Evolutionary conservation across 192 early-diverging fungal genomes (phyloP).

Genomic region (Jimgerdemannia flammicorona): DNA sequence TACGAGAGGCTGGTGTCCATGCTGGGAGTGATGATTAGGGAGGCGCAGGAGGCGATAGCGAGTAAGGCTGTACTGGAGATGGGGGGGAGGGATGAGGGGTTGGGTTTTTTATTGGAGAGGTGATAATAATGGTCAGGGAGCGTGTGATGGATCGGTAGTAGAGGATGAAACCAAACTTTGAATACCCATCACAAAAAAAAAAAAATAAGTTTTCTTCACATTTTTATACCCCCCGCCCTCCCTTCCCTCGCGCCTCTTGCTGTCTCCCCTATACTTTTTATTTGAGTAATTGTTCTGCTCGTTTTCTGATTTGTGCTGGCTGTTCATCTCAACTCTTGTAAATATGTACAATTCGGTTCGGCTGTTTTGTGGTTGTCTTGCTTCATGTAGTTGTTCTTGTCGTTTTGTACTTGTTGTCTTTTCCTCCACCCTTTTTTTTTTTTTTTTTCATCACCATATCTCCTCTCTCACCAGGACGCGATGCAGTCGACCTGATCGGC

Average conservation of each 20-base stretch:
- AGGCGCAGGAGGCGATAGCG: background rate
- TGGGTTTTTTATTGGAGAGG: background rate
- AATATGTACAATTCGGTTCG: background rate
- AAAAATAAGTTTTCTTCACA: background rate
- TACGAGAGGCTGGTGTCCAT: background rate
- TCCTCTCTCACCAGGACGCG: background rate
- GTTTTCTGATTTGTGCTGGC: background rate
- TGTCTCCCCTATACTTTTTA: background rate
- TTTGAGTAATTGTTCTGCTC: background rate
- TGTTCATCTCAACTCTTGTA: background rate
- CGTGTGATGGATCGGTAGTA: background rate
- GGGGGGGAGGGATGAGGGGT: background rate
- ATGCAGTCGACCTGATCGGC: too few relatives aligned
- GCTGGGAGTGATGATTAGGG: background rate
- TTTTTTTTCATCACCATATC: background rate
- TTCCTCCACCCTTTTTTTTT: background rate
- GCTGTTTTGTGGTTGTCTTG: background rate
- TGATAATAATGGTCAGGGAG: background rate
- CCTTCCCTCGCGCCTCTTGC: background rate
- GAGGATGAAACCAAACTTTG: background rate
- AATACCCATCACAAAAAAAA: background rate
- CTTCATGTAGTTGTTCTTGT: background rate
- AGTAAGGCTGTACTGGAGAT: background rate
- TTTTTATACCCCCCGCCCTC: background rate
- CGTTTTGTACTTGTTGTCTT: too few relatives aligned